A percentile compares a stretch with the other conserved stretches of the same genome.
phyloP scores from a whole-genome alignment of 164 flowering plant genomes.

The Euptelea pleiosperma region DNA sequence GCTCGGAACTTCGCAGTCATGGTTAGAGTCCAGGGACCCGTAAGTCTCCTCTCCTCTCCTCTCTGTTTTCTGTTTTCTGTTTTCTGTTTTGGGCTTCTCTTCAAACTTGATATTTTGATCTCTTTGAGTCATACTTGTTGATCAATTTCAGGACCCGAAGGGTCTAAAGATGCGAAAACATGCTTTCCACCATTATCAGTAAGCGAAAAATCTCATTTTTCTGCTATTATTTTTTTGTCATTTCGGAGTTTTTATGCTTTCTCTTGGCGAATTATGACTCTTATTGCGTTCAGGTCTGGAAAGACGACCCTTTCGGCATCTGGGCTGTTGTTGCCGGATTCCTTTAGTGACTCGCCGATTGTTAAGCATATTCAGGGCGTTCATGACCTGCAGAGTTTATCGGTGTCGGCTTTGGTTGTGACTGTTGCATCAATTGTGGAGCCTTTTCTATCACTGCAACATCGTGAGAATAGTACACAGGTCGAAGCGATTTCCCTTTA shows the following conservation, averaged over 20 bases:
- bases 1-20: slow-evolving; percentile 73
- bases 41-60: slow-evolving; percentile 28
- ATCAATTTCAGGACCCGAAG: slow-evolving; percentile 72
- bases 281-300: slow-evolving; percentile 52
- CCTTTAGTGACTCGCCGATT: slow-evolving; percentile 24
- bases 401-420: slow-evolving; percentile 36
- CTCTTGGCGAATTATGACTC: neutral
- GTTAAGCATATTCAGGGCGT: slow-evolving; percentile 20
- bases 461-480: slow-evolving; percentile 36
- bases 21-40: slow-evolving; percentile 84
- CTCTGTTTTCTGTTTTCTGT: neutral
- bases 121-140: neutral
- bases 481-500: slow-evolving; percentile 28
- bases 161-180: slow-evolving; percentile 78
- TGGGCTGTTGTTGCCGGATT: slow-evolving; percentile 61
- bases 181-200: slow-evolving; percentile 83
- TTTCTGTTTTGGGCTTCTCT: neutral
- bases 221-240: neutral
- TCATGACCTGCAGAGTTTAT: neutral
- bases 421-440: slow-evolving; percentile 84
- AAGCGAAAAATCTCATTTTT: slow-evolving; percentile 18
- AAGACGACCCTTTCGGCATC: slow-evolving; percentile 86
- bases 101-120: neutral
- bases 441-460: slow-evolving; percentile 54
- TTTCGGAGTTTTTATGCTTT: neutral